Evolutionary conservation across 148 eudicot genomes (phyloP), one percentile per base, ranked within the genome.

Genomic region (Dysphania ambrosioides): DNA sequence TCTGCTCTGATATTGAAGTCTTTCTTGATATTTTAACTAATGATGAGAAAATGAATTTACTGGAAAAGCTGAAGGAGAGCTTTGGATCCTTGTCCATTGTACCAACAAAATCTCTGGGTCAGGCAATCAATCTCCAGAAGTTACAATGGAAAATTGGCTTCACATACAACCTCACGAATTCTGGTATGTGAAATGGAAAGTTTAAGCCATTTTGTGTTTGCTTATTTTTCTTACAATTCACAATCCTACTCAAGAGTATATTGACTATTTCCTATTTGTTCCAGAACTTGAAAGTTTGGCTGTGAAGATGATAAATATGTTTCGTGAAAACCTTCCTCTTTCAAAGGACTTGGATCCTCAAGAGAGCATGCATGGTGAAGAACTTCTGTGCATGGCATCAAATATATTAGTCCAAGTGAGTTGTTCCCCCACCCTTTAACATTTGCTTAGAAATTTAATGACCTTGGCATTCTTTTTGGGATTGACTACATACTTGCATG

Each of bases 341-440:
- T 94, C 98, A 42, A 94, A 87, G 84, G 89, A 94, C 51, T 85
- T 94, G 85, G 98, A 94, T 86, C 86, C 83, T 53, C 97, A 91
- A 83, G 98, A 94, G 86, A 87, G 83, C 78, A 88, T 88, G 96
- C 84, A 87, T 77, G 98, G 98, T 49, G 98, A 94, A 88, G 98
- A 94, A 78, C 95, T 94, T 67, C 79, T 94, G 53, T 81, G 88
- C 49, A 78, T 88, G 89, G 87, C 88, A 67, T 88, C 90, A 62
- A 87, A 79, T 83, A 74, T 91, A 67, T 83, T 94, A 83, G 93
- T 90, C 79, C 96, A 90, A 97, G 98, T 94, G 80, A 75, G 67
- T 61, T 53, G 26, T 21, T 10, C 42, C 21, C 30, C 49, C 13
- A 8, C 16, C 49, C 44, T 42, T 35, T 11, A 1, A 59, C 5